A percentile compares a stretch with the other conserved stretches of the same genome.
These are phyloP conservation scores for Colletotrichum musae DNA, from an alignment of 2,329 filamentous ascomycete species.

Conservation along the genomic window DNA sequence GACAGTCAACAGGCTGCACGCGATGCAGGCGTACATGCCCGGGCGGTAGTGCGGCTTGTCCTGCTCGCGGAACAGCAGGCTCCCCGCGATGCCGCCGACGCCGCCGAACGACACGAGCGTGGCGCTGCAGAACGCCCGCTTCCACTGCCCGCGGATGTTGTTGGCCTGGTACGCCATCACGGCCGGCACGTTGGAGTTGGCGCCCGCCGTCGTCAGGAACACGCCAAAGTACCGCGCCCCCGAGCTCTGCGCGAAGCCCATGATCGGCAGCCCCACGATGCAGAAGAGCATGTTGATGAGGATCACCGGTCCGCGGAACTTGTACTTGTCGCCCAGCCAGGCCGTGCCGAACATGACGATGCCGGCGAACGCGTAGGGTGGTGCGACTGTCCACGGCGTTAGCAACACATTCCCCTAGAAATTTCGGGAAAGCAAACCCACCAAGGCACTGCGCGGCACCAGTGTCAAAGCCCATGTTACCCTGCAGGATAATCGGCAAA, in stretches of 20 bases:
- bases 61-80: slow-evolving; percentile 77
- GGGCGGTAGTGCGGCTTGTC: slow-evolving; percentile 69
- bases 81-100: slow-evolving; percentile 83
- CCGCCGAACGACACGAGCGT: slow-evolving; percentile 83
- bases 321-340: slow-evolving; percentile 77
- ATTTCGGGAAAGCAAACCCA: no score
- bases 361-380: slow-evolving; percentile 76
- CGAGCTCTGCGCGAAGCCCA: slow-evolving; percentile 74
- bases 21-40: slow-evolving; percentile 69
- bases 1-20: slow-evolving; percentile 62
- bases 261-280: slow-evolving; percentile 79
- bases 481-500: slow-evolving; percentile 79
- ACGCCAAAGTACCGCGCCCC: slow-evolving; percentile 79
- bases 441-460: slow-evolving; percentile 76
- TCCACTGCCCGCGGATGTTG: slow-evolving; percentile 92
- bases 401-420: no score
- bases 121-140: slow-evolving; percentile 84
- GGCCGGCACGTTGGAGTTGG: slow-evolving; percentile 83
- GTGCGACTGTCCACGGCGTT: slow-evolving; percentile 63
- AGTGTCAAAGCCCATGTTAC: slow-evolving; percentile 74
- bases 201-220: slow-evolving; percentile 82
- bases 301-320: slow-evolving; percentile 76
- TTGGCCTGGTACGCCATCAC: slow-evolving; percentile 87
- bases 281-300: slow-evolving; percentile 75
- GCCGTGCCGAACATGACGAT: slow-evolving; percentile 73